Conservation (phyloP, 2,329 filamentous ascomycete genomes). For the Aspergillus sp. region DNA sequence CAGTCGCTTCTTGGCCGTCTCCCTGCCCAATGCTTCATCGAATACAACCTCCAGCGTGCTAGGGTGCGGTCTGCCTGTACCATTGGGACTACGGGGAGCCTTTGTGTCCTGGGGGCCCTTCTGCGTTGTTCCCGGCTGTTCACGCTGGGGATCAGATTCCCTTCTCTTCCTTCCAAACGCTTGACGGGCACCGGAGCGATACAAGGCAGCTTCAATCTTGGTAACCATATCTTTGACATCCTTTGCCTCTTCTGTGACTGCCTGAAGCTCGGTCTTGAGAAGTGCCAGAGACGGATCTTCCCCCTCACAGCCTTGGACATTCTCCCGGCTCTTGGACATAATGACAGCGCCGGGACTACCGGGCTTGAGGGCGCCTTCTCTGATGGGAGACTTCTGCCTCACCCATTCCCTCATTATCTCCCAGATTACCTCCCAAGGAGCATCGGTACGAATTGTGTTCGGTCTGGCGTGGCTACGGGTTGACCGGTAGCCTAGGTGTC, state of each 20-base stretch:
- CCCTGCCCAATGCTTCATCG: slow-evolving; percentile 74
- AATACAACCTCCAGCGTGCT: slow-evolving; percentile 68
- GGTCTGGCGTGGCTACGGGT: slow-evolving; percentile 86
- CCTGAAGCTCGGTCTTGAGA: slow-evolving; percentile 41
- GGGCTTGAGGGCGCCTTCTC: slow-evolving; percentile 67
- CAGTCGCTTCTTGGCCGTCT: slow-evolving; percentile 66
- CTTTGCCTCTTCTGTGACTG: slow-evolving; percentile 35
- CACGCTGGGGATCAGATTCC: background rate
- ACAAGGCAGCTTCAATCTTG: slow-evolving; percentile 48
- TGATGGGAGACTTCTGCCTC: slow-evolving; percentile 75
- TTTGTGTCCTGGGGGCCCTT: background rate
- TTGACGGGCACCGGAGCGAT: slow-evolving; percentile 36
- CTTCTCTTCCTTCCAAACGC: slow-evolving; percentile 7
- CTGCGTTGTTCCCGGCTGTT: background rate
- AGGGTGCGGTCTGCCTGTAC: background rate
- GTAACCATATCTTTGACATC: slow-evolving; percentile 43
- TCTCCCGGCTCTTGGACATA: slow-evolving; percentile 51
- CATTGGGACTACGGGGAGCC: background rate
- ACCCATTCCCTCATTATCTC: slow-evolving; percentile 92
- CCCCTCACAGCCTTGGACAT: slow-evolving; percentile 30
- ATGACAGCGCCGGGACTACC: slow-evolving; percentile 73
- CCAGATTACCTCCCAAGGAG: slow-evolving; percentile 88
- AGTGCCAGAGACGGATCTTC: slow-evolving; percentile 33
- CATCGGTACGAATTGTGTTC: slow-evolving; percentile 90
- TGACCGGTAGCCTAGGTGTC: slow-evolving; percentile 76